Evolutionary conservation across 805 yeast species (phyloP), one percentile per base, ranked within the genome.

Genomic region (Ogataea kodamae): DNA sequence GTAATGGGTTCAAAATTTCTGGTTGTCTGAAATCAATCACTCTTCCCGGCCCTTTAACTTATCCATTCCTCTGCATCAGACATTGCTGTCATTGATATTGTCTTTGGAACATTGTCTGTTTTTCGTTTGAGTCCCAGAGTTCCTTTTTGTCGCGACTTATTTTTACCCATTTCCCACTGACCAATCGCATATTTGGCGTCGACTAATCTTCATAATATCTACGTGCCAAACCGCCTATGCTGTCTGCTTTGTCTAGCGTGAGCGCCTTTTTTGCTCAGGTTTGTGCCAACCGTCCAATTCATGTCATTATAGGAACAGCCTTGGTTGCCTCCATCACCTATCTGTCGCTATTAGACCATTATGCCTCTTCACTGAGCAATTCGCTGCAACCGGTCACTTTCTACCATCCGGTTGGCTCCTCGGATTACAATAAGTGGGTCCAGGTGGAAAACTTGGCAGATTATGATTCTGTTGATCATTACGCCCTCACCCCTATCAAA

Each of bases 211-310:
- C 22, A 30, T 14, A 30, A 15, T n/a, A 14, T 19, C 9, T 10
- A 9, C n/a, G n/a, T n/a, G n/a, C n/a, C n/a, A n/a, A n/a, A n/a
- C 17, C n/a, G 12, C 12, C 18, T 30, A 49, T 49, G 54, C 14
- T 36, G 4, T 40, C 46, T 8, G 15, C 37, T 5, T 22, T 55
- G 24, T 45, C 61, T 9, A 50, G 40, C 18, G 35, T 46, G 18
- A 48, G 61, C 11, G 61, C 64, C 3, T 28, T 27, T 15, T 35
- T 62, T 18, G 59, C 65, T 17, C 65, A 64, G 38, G 56, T 70
- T 14, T 76, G 90, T 33, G 92, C 95, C 9, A 73, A 74, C 40
- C 73, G 79, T 53, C 98, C 98, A 11, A 85, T 90, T 46, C 97
- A 89, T 60, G 73, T 87, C 35, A 78, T 89, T 33, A 76, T 87